Evolutionary conservation across 345 rosid species (phyloP).

Genomic region (Bruguiera sexangula): DNA sequence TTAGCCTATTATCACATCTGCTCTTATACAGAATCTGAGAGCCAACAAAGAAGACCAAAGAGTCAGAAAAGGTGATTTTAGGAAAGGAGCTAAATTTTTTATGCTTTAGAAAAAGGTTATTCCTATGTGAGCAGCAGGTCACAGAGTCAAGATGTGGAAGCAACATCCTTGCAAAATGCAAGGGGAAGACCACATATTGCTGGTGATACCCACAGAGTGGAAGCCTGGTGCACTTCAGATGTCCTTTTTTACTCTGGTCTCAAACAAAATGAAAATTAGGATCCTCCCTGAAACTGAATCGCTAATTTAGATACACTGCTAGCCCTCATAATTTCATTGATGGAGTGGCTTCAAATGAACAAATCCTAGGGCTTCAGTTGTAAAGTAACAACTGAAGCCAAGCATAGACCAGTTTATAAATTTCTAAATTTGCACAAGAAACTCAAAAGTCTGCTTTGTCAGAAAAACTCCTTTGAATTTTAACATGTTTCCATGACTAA

Average conservation of each 20-base stretch:
- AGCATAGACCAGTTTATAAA: background rate
- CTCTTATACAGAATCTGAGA: conserved; percentile 81
- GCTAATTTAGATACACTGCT: too few relatives aligned
- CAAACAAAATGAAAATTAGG: too few relatives aligned
- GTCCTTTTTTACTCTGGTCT: too few relatives aligned
- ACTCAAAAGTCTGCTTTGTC: too few relatives aligned
- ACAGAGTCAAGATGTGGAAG: too few relatives aligned
- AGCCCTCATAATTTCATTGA: too few relatives aligned
- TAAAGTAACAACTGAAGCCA: background rate
- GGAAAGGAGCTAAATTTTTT: background rate
- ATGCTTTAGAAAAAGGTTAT: background rate
- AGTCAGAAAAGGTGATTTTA: background rate
- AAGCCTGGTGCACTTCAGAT: too few relatives aligned
- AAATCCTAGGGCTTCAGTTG: background rate
- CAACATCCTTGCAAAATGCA: too few relatives aligned
- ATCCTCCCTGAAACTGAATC: too few relatives aligned
- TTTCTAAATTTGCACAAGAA: background rate
- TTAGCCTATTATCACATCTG: conserved; percentile 91
- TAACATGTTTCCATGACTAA: background rate
- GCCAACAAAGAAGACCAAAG: background rate
- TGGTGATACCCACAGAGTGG: too few relatives aligned
- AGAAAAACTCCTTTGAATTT: background rate
- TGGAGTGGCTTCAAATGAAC: background rate
- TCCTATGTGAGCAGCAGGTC: too few relatives aligned
- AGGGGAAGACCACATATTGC: too few relatives aligned